Evolutionary conservation across 371 early-diverging fungal species (phyloP), one percentile per base, ranked within the genome.

Genomic region (Mucor lusitanicus): DNA sequence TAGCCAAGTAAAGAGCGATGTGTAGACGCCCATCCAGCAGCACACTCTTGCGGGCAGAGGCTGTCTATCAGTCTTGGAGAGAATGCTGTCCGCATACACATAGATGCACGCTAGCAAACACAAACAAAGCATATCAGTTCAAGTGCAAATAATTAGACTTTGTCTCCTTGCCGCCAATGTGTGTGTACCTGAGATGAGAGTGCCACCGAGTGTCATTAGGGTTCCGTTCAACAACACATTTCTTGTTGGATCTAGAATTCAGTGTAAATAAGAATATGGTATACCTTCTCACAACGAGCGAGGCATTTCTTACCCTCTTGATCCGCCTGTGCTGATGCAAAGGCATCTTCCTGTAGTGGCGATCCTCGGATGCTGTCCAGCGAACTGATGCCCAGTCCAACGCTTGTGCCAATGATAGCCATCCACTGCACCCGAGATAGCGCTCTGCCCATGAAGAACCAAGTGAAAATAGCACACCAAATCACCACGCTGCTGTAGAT

Each of bases 401-500:
- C 55, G 37, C 84, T 88, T 23, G 89, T 88, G n/a, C 87, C 85
- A 39, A 89, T 58, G 61, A 92, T 88, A 28, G 88, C 81, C 19
- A 84, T 19, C 89, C 91, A 91, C 70, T 91, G 91, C 12, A 81
- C 57, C 7, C 62, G 68, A n/a, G 82, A 78, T 15, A 92, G 66
- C 19, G 68, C 70, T 39, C 89, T 72, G 15, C 79, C 72, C 75
- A 92, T 82, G 53, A 90, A 85, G 15, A 87, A 63, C 55, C 84
- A 83, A 5, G 85, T 83, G 19, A 90, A 72, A 68, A 92, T 79
- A 17, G 93, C 91, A 42, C 91, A 90, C 85, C 91, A 91, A 25
- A 90, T 87, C 6, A 92, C 89, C n/a, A 92, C 85, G 19, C 85
- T 84, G 61, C 88, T 86, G 68, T 93, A 91, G 53, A 90, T 88